Evolutionary conservation across 768 basidiomycete species (phyloP).

Genomic region (Pleurotus pulmonarius): DNA sequence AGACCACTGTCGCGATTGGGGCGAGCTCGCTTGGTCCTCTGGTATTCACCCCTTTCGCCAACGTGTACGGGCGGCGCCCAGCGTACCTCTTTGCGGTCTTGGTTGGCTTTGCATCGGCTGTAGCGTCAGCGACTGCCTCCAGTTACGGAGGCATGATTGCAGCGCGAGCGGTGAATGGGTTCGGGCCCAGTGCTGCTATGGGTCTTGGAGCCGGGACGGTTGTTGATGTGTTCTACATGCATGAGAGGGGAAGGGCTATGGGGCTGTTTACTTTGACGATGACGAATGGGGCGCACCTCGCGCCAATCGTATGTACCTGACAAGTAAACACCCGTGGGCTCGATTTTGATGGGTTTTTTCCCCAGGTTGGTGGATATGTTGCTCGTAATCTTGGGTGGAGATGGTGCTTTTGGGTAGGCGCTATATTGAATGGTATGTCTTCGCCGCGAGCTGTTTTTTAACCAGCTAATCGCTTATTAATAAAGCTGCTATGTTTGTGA

Average conservation of each 20-base stretch:
- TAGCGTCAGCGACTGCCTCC: constrained; percentile 29
- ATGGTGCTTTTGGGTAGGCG: constrained; percentile 41
- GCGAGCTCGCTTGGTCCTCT: constrained; percentile 31
- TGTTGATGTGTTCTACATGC: constrained; percentile 30
- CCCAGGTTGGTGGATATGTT: constrained; percentile 33
- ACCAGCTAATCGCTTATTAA: not conserved
- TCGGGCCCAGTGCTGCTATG: constrained; percentile 30
- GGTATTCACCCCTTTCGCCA: constrained; percentile 35
- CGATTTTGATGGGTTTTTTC: not conserved
- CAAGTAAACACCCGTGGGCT: not conserved
- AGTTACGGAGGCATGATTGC: constrained; percentile 28
- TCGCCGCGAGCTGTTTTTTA: not conserved
- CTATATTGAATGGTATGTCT: constrained; percentile 33
- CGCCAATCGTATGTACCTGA: constrained; percentile 28
- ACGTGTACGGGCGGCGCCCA: constrained; percentile 35
- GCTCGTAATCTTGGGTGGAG: constrained; percentile 33
- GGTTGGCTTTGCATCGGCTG: constrained; percentile 28
- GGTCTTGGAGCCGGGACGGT: constrained; percentile 36
- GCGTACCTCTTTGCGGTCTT: constrained; percentile 31
- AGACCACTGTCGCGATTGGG: constrained; percentile 34
- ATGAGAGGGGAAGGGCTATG: constrained; percentile 40
- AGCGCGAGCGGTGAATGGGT: constrained; percentile 33
- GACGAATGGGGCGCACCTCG: constrained; percentile 37
- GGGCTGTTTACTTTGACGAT: constrained; percentile 37
- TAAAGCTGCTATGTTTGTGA: constrained; percentile 24